Evolutionary conservation across 2,329 filamentous ascomycete species (phyloP).

Genomic region (Cercospora sp.): DNA sequence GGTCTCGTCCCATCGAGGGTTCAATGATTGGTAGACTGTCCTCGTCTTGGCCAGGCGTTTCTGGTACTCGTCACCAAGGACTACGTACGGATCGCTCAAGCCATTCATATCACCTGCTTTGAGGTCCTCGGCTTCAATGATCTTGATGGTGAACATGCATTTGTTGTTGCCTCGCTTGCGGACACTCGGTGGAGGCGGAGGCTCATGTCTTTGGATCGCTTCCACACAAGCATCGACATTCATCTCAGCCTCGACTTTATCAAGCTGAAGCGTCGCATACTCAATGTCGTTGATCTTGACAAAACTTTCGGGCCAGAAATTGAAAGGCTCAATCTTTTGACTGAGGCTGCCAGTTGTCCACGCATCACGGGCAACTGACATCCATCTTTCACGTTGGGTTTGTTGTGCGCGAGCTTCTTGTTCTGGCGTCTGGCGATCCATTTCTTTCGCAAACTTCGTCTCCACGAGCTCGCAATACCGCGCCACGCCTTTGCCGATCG

Average conservation of each 20-base stretch:
- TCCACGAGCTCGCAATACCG: slow-evolving; percentile 91
- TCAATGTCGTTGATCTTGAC: slow-evolving; percentile 98
- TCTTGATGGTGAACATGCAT: slow-evolving; percentile 98
- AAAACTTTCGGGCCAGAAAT: slow-evolving; percentile 93
- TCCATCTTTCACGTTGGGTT: slow-evolving; percentile 86
- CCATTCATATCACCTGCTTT: slow-evolving; percentile 98
- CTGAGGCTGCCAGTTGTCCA: slow-evolving; percentile 70
- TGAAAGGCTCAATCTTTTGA: slow-evolving; percentile 92
- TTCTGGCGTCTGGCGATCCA: slow-evolving; percentile 87
- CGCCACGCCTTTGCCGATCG: slow-evolving; percentile 77
- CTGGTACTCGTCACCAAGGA: slow-evolving; percentile 95
- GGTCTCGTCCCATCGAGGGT: slow-evolving; percentile 95
- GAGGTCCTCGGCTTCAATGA: slow-evolving; percentile 94
- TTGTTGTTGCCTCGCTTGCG: slow-evolving; percentile 67
- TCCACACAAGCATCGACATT: slow-evolving; percentile 89
- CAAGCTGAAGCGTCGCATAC: slow-evolving; percentile 87
- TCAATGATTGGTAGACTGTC: slow-evolving; percentile 85
- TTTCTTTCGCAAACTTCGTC: slow-evolving; percentile 79
- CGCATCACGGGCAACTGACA: slow-evolving; percentile 90
- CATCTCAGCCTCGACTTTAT: slow-evolving; percentile 84
- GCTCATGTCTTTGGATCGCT: slow-evolving; percentile 72
- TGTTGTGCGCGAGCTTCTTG: slow-evolving; percentile 76
- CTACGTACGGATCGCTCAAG: slow-evolving; percentile 92
- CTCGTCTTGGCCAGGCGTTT: slow-evolving; percentile 94
- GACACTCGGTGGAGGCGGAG: slow-evolving; percentile 66